Conservation (phyloP, 73 alveolate genomes). For the Paramecium biaurelia region DNA sequence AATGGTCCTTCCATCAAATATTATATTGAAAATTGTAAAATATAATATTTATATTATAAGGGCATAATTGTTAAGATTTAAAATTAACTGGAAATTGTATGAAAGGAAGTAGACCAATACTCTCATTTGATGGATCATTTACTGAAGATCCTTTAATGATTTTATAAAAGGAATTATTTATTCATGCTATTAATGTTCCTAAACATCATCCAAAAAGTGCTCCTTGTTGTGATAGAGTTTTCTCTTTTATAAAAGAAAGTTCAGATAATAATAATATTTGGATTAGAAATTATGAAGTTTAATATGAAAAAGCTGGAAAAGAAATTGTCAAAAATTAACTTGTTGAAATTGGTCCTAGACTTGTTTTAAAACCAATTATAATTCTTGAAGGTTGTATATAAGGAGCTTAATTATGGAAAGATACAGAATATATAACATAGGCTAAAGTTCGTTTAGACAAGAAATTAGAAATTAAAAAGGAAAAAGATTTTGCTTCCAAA, state of each 20-base stretch:
- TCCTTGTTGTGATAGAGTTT: conserved; percentile 97
- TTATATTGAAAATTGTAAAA: conserved; percentile 78
- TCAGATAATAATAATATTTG: conserved; percentile 83
- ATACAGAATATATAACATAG: conserved; percentile 60
- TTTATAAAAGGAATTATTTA: conserved; percentile 84
- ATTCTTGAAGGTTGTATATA: conserved; percentile 87
- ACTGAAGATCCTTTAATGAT: conserved; percentile 72
- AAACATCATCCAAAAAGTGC: conserved; percentile 96
- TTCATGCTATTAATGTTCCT: conserved; percentile 91
- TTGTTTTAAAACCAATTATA: conserved; percentile 86
- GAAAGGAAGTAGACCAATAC: conserved; percentile 92
- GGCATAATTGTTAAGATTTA: conserved; percentile 91
- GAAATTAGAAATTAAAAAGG: background rate
- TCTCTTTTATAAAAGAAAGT: conserved; percentile 74
- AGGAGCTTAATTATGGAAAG: conserved; percentile 93
- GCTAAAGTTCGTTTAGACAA: background rate
- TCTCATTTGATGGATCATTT: conserved; percentile 90
- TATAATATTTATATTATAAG: background rate
- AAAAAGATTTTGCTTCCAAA: background rate
- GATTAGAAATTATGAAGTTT: conserved; percentile 93
- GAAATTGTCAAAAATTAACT: conserved; percentile 84
- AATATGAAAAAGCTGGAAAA: conserved; percentile 72
- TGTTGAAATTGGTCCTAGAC: conserved; percentile 98
- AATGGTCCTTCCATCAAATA: conserved; percentile 96
- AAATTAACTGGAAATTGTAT: conserved; percentile 97